phyloP scores from a whole-genome alignment of 2,329 filamentous ascomycete species.

The Colletotrichum filicis region DNA sequence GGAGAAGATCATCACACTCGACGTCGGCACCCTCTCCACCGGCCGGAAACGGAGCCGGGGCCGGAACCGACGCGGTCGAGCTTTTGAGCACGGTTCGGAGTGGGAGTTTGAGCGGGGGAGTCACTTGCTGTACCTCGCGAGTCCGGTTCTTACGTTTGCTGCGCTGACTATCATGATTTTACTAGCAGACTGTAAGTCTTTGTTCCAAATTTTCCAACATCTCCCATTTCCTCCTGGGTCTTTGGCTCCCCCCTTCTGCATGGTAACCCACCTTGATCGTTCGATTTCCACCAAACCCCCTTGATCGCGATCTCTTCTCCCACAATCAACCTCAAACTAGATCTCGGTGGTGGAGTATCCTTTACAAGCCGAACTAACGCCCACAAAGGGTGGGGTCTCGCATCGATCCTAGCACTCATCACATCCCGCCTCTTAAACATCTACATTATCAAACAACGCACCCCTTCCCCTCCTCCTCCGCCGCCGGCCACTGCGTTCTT shows the following conservation, averaged over 20 bases:
- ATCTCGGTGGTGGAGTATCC: neutral
- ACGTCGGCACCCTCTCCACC: constrained; percentile 42
- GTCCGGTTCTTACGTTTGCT: constrained; percentile 57
- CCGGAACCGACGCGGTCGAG: constrained; percentile 34
- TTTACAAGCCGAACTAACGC: constrained; percentile 34
- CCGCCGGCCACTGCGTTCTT: neutral
- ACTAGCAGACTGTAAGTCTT: constrained; percentile 53
- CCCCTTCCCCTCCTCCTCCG: constrained; percentile 32
- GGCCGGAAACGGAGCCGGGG: neutral
- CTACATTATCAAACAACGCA: constrained; percentile 64
- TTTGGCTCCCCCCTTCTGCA: neutral
- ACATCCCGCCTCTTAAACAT: constrained; percentile 66
- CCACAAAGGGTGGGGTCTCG: constrained; percentile 56
- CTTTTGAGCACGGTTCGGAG: constrained; percentile 41
- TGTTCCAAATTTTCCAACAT: constrained; percentile 37
- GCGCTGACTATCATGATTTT: constrained; percentile 57
- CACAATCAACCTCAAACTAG: neutral
- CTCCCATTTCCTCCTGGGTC: too few species aligned
- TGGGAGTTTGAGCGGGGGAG: constrained; percentile 57
- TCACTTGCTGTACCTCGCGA: constrained; percentile 59
- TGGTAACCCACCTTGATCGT: neutral
- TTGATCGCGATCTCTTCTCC: neutral
- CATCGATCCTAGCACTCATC: constrained; percentile 60
- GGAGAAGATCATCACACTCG: constrained; percentile 6
- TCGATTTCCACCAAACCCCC: neutral